Conservation (phyloP, 805 yeast genomes). For the Pichia paraexigua region DNA sequence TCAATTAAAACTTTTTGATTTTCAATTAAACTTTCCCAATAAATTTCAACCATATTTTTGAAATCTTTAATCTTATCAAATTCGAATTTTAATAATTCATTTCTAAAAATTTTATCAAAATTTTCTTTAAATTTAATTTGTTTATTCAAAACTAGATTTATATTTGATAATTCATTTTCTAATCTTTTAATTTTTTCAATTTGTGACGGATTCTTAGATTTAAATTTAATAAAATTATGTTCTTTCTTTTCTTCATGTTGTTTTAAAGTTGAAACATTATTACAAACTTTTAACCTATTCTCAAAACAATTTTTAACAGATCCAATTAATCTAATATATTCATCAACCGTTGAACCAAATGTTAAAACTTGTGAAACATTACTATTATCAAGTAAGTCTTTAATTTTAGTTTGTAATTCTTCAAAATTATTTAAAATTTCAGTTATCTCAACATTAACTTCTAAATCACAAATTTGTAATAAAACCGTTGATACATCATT, state of each 20-base stretch:
- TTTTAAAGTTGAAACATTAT: constrained; percentile 38
- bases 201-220: constrained; percentile 38
- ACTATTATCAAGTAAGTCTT: constrained; percentile 67
- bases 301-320: constrained; percentile 68
- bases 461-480: constrained; percentile 61
- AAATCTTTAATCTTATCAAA: constrained; percentile 73
- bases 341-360: constrained; percentile 80
- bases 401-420: constrained; percentile 59
- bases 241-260: constrained; percentile 38
- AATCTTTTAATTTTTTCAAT: constrained; percentile 53
- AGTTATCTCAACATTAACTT: constrained; percentile 58
- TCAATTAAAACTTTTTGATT: constrained; percentile 88
- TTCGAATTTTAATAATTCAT: constrained; percentile 65
- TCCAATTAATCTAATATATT: constrained; percentile 69
- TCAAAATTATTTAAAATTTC: constrained; percentile 65
- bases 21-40: constrained; percentile 83
- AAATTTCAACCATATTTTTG: constrained; percentile 82
- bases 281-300: constrained; percentile 56
- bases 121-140: constrained; percentile 56
- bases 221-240: constrained; percentile 36
- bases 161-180: constrained; percentile 49
- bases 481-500: constrained; percentile 52
- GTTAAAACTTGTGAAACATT: constrained; percentile 82
- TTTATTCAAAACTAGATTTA: constrained; percentile 44
- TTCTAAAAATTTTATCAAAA: constrained; percentile 57